Conservation (phyloP, 257 asterid genomes). For the Solanum bulbocastanum region DNA sequence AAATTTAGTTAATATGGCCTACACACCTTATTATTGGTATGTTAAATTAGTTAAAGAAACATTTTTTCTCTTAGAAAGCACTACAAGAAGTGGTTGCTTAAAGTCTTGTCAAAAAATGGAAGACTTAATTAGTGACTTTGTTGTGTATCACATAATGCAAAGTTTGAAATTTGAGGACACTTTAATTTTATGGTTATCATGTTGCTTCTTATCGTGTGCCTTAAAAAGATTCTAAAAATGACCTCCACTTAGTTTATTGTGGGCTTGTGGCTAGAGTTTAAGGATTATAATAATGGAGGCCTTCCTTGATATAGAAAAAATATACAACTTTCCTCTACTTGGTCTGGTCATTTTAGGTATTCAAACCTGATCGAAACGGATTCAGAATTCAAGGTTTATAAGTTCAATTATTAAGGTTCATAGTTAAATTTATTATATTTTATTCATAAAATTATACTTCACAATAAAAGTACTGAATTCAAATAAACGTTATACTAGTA, state of each 20-base stretch:
- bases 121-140: background rate
- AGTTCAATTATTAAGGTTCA: too few relatives aligned
- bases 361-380: background rate
- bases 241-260: background rate
- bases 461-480: background rate
- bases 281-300: background rate
- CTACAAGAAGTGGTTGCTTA: background rate
- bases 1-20: background rate
- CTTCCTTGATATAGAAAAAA: background rate
- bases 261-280: background rate
- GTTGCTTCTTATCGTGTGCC: background rate
- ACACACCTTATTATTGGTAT: background rate
- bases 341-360: background rate
- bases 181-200: background rate
- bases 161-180: background rate
- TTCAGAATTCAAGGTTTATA: background rate
- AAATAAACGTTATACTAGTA: background rate
- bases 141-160: background rate
- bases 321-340: background rate
- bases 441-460: too few relatives aligned
- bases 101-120: background rate
- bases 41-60: background rate
- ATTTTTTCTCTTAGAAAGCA: background rate
- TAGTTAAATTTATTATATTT: background rate
- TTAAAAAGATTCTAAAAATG: background rate